Conservation (phyloP, 495 filamentous ascomycete genomes). For the Penicillium diatomitis region DNA sequence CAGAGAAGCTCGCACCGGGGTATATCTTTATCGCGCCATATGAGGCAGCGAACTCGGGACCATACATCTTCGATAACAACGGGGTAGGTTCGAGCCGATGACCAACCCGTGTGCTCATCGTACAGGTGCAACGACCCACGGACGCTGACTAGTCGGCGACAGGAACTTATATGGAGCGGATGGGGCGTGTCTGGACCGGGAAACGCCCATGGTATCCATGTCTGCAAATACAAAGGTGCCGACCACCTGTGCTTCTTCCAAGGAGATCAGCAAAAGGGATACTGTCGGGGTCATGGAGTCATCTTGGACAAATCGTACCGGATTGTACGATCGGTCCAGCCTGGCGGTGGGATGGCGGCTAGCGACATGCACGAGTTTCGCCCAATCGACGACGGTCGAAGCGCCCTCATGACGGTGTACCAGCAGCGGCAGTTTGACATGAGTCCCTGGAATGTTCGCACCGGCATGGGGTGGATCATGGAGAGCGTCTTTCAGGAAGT, state of each 20-base stretch:
- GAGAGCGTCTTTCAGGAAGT: slow-evolving; percentile 44
- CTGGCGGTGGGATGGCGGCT: slow-evolving; percentile 37
- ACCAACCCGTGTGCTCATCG: no score
- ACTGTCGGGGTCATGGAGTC: slow-evolving; percentile 43
- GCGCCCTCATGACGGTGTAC: slow-evolving; percentile 47
- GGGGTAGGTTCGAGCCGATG: slow-evolving; percentile 24
- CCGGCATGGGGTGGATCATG: slow-evolving; percentile 41
- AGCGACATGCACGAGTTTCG: slow-evolving; percentile 46
- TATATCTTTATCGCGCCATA: slow-evolving; percentile 39
- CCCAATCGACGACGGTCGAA: slow-evolving; percentile 37
- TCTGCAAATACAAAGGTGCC: slow-evolving; percentile 37
- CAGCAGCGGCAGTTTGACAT: slow-evolving; percentile 46
- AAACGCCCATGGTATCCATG: slow-evolving; percentile 35
- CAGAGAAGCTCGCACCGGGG: slow-evolving; percentile 27
- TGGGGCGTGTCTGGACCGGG: slow-evolving; percentile 34
- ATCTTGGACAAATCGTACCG: slow-evolving; percentile 44
- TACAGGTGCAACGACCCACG: background rate
- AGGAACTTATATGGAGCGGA: slow-evolving; percentile 41
- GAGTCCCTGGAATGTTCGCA: slow-evolving; percentile 40
- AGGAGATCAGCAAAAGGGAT: slow-evolving; percentile 44
- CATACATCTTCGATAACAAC: slow-evolving; percentile 36
- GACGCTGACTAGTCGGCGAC: background rate
- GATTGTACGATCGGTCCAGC: slow-evolving; percentile 36
- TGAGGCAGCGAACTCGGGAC: slow-evolving; percentile 30
- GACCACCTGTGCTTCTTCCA: slow-evolving; percentile 47